Conservation (phyloP, 768 basidiomycete genomes). For the Psilocybe cubensis region DNA sequence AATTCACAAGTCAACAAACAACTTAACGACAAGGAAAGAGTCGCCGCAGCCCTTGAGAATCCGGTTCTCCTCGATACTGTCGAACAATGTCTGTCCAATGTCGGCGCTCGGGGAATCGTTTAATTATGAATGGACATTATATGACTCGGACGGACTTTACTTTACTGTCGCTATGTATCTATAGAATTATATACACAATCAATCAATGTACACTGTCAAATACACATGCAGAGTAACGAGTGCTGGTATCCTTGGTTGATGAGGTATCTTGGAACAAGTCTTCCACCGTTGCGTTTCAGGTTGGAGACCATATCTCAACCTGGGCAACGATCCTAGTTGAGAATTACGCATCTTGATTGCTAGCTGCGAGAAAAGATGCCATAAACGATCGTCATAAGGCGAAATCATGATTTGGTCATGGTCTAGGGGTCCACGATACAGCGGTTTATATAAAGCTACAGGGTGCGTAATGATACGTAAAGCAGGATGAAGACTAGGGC, state of each 20-base stretch:
- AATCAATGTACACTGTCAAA: background rate
- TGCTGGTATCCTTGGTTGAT: background rate
- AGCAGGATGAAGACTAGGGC: constrained; percentile 18
- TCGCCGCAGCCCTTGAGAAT: constrained; percentile 96
- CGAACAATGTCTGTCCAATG: constrained; percentile 60
- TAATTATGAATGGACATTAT: constrained; percentile 6
- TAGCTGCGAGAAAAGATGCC: background rate
- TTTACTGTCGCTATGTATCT: constrained; percentile 9
- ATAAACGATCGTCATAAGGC: constrained; percentile 7
- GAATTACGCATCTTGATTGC: background rate
- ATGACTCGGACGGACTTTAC: background rate
- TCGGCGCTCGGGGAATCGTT: constrained; percentile 24
- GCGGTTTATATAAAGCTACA: constrained; percentile 21
- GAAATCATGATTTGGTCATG: constrained; percentile 5
- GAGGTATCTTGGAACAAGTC: background rate
- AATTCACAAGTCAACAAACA: constrained; percentile 91
- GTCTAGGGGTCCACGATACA: constrained; percentile 4
- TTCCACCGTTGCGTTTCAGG: background rate
- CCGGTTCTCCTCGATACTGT: constrained; percentile 82
- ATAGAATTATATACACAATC: constrained; percentile 9
- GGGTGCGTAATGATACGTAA: constrained; percentile 9
- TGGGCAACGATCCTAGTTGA: background rate
- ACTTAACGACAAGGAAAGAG: constrained; percentile 97
- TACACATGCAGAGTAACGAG: background rate
- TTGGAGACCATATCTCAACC: background rate